Evolutionary conservation across 805 yeast genomes (phyloP).

Genomic region (Nakazawaea wyomingensis): DNA sequence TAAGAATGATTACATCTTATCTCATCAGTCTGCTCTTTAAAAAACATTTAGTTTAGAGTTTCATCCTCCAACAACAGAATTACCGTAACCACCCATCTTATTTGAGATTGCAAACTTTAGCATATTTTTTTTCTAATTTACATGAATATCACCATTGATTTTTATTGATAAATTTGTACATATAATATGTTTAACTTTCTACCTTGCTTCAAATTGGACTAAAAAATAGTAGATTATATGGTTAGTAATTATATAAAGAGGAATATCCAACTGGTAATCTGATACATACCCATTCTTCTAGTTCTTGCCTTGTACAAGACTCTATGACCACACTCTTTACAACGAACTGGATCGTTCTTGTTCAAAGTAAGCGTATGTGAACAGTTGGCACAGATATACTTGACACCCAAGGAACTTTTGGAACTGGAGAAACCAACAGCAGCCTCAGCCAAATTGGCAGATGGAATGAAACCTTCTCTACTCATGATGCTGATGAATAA

Average conservation of each 20-base stretch:
- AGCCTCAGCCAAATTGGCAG: constrained; percentile 71
- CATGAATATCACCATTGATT: neutral
- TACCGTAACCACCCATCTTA: neutral
- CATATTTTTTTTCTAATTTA: too few species aligned
- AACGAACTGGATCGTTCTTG: constrained; percentile 94
- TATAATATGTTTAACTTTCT: constrained; percentile 11
- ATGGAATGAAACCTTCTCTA: constrained; percentile 86
- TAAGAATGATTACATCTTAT: too few species aligned
- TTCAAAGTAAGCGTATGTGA: constrained; percentile 83
- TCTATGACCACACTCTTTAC: constrained; percentile 98
- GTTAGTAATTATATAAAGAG: too few species aligned
- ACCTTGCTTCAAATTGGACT: constrained; percentile 77
- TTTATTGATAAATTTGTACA: too few species aligned
- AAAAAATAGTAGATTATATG: neutral
- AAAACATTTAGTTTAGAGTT: too few species aligned
- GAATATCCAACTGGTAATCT: neutral
- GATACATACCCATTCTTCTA: constrained; percentile 71
- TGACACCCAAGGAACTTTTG: constrained; percentile 71
- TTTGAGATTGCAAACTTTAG: too few species aligned
- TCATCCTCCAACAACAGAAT: too few species aligned
- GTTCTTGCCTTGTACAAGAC: constrained; percentile 96
- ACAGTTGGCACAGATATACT: constrained; percentile 95
- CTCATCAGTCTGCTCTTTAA: too few species aligned
- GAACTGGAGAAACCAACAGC: constrained; percentile 72
- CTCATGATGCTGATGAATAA: constrained; percentile 28